These are phyloP conservation scores for Aureobasidium sp. DNA, from an alignment of 2,329 filamentous ascomycete species.

Conservation along the genomic window DNA sequence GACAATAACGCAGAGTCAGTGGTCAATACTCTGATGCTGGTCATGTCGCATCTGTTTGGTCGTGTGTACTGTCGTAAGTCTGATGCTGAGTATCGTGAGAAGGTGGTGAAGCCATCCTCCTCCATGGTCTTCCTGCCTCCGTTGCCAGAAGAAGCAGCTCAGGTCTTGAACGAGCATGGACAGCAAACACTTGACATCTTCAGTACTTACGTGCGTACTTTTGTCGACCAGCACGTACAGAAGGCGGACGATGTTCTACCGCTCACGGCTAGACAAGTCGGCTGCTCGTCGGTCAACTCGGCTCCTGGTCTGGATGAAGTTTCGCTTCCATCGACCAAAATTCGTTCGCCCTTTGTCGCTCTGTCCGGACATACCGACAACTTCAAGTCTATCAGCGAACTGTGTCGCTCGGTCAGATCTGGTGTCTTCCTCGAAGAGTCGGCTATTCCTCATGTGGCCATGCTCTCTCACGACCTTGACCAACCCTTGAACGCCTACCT, in stretches of 20 bases:
- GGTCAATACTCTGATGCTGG: slow-evolving; percentile 56
- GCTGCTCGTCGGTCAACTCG: slow-evolving; percentile 23
- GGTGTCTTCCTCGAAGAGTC: slow-evolving; percentile 70
- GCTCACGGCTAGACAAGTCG: slow-evolving; percentile 47
- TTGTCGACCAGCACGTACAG: slow-evolving; percentile 56
- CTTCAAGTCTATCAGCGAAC: slow-evolving; percentile 58
- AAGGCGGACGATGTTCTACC: slow-evolving; percentile 52
- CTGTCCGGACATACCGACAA: slow-evolving; percentile 61
- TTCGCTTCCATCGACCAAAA: slow-evolving; percentile 35
- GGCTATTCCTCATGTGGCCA: slow-evolving; percentile 60
- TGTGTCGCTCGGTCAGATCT: slow-evolving; percentile 57
- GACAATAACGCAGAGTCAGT: slow-evolving; percentile 44
- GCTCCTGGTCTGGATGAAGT: not conserved
- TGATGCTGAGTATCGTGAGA: slow-evolving; percentile 41
- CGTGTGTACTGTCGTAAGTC: slow-evolving; percentile 47
- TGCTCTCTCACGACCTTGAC: slow-evolving; percentile 50
- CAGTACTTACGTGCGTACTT: slow-evolving; percentile 61
- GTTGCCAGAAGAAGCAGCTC: slow-evolving; percentile 52
- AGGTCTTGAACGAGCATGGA: slow-evolving; percentile 57
- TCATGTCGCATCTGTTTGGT: slow-evolving; percentile 65
- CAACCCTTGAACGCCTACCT: slow-evolving; percentile 60
- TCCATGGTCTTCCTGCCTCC: slow-evolving; percentile 60
- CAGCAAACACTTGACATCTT: slow-evolving; percentile 59
- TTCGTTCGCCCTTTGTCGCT: slow-evolving; percentile 63
- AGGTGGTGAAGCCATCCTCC: slow-evolving; percentile 49